phyloP scores from a whole-genome alignment of 768 basidiomycete species.

The Pisolithus albus region DNA sequence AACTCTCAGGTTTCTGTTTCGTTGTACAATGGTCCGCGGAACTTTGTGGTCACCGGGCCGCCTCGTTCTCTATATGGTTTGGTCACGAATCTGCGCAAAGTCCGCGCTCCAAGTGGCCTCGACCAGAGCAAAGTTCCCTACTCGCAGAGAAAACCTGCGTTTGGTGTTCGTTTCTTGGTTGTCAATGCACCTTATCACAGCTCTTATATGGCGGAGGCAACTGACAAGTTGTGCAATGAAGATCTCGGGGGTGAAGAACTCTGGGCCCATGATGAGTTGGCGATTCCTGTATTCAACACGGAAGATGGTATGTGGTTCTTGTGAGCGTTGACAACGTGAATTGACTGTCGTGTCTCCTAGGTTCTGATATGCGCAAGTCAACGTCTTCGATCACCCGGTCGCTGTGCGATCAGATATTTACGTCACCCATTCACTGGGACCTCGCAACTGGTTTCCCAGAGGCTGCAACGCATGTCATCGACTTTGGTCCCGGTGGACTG shows the following conservation, averaged over 20 bases:
- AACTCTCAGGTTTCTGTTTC: constrained; percentile 81
- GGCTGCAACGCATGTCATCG: constrained; percentile 87
- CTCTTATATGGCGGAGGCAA: constrained; percentile 65
- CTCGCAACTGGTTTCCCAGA: constrained; percentile 87
- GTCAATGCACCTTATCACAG: constrained; percentile 97
- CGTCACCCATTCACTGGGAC: constrained; percentile 86
- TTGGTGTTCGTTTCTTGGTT: constrained; percentile 89
- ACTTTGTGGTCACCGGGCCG: constrained; percentile 90
- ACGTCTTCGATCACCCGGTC: constrained; percentile 76
- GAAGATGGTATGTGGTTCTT: constrained; percentile 63
- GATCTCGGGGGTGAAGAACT: constrained; percentile 75
- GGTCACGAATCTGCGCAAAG: constrained; percentile 83
- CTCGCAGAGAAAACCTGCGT: constrained; percentile 92
- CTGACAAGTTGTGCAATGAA: constrained; percentile 68
- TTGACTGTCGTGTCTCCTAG: constrained; percentile 31
- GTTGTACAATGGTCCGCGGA: constrained; percentile 87
- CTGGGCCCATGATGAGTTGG: constrained; percentile 62
- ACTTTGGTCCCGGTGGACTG: constrained; percentile 93
- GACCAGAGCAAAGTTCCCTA: constrained; percentile 94
- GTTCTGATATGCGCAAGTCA: constrained; percentile 72
- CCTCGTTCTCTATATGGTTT: constrained; percentile 90
- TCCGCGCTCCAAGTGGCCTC: constrained; percentile 76
- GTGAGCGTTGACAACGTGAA: constrained; percentile 16
- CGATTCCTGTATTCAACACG: constrained; percentile 86
- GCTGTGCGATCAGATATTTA: constrained; percentile 91